Conservation (phyloP, 2,329 filamentous ascomycete genomes). For the Sclerotinia glacialis region DNA sequence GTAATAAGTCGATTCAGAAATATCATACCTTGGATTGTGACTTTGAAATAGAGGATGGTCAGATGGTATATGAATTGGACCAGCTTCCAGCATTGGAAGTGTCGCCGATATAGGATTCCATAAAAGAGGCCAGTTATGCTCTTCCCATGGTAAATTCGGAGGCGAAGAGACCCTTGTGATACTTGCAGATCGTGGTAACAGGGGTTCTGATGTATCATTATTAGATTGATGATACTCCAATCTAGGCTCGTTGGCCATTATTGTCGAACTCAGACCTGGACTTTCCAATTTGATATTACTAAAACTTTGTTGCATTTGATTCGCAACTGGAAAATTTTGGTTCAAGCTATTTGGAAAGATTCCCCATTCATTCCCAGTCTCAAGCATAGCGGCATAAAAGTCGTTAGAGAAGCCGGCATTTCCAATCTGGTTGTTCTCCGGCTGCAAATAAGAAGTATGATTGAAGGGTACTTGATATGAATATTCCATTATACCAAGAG, state of each 20-base stretch:
- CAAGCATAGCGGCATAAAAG: slow-evolving; percentile 33
- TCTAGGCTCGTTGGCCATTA: not conserved
- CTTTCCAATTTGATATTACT: slow-evolving; percentile 3
- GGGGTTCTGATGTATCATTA: not conserved
- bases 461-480: not conserved
- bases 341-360: slow-evolving; percentile 17
- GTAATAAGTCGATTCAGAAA: slow-evolving; percentile 27
- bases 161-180: slow-evolving; percentile 26
- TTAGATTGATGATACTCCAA: not conserved
- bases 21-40: slow-evolving; percentile 31
- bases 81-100: slow-evolving; percentile 24
- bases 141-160: slow-evolving; percentile 28
- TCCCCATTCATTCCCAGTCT: slow-evolving; percentile 31
- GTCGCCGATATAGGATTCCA: slow-evolving; percentile 29
- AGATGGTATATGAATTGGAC: slow-evolving; percentile 26
- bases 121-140: slow-evolving; percentile 32
- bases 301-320: not conserved
- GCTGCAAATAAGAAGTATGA: slow-evolving; percentile 11
- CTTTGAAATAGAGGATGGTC: slow-evolving; percentile 26
- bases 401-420: slow-evolving; percentile 33
- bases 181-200: slow-evolving; percentile 2
- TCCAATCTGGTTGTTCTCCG: slow-evolving; percentile 14
- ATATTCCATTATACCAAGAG: not conserved
- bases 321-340: slow-evolving; percentile 16
- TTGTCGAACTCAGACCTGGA: not conserved